phyloP scores from a whole-genome alignment of 78 protist species.

The Tieghemostelium lacteum region DNA sequence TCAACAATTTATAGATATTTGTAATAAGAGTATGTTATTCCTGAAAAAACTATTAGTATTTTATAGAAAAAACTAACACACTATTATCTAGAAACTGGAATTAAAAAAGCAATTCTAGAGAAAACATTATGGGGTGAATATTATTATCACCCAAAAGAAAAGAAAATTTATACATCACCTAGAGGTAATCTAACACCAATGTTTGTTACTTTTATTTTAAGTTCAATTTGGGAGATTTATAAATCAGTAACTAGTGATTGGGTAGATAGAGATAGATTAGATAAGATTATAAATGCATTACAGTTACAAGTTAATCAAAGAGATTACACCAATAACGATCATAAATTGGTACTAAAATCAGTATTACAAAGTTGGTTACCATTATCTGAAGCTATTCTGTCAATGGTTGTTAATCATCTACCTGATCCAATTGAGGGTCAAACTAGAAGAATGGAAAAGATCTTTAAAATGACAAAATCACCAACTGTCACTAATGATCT shows the following conservation, averaged over 20 bases:
- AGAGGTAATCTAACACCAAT: slow-evolving; percentile 83
- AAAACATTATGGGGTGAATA: slow-evolving; percentile 96
- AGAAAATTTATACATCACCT: slow-evolving; percentile 51
- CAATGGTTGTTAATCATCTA: slow-evolving; percentile 59
- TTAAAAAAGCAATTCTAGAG: slow-evolving; percentile 60
- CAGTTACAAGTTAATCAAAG: slow-evolving; percentile 35
- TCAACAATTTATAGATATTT: slow-evolving; percentile 62
- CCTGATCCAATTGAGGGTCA: slow-evolving; percentile 93
- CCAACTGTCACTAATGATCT: not conserved
- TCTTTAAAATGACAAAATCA: slow-evolving; percentile 71
- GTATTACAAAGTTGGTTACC: slow-evolving; percentile 94
- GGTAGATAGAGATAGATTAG: slow-evolving; percentile 64
- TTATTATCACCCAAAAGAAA: slow-evolving; percentile 81
- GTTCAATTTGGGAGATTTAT: slow-evolving; percentile 89
- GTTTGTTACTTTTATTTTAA: slow-evolving; percentile 93
- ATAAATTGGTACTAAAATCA: not conserved
- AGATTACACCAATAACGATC: slow-evolving; percentile 70
- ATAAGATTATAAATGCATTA: slow-evolving; percentile 84
- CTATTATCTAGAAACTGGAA: slow-evolving; percentile 78
- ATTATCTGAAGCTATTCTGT: slow-evolving; percentile 81
- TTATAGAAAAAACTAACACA: not conserved
- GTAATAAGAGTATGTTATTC: slow-evolving; percentile 61
- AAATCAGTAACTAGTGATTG: not conserved
- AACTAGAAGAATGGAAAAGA: slow-evolving; percentile 39
- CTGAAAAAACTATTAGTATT: not conserved